Evolutionary conservation across 2,329 filamentous ascomycete species (phyloP).

Genomic region (Beauveria asiatica): DNA sequence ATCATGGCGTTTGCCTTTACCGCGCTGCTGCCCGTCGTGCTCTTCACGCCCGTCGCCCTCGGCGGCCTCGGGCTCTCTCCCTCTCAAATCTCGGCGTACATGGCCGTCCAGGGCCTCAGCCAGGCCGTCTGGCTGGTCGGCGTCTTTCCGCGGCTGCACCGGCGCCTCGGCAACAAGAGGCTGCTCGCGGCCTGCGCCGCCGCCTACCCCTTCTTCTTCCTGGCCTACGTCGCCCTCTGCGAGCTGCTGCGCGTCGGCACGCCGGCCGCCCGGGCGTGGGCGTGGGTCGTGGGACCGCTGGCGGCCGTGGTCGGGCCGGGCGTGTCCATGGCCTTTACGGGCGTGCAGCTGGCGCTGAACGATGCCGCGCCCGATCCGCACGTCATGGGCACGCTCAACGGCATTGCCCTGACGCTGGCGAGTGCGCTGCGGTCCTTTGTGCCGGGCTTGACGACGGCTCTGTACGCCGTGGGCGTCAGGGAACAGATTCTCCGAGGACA

Average conservation of each 20-base stretch:
- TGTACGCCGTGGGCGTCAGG: conserved; percentile 60
- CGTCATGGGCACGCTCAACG: conserved; percentile 64
- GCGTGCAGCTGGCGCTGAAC: conserved; percentile 64
- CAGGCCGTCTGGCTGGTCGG: conserved; percentile 67
- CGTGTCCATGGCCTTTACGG: conserved; percentile 62
- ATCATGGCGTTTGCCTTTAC: conserved; percentile 65
- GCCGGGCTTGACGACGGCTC: conserved; percentile 55
- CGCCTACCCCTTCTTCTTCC: conserved; percentile 57
- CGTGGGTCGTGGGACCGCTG: conserved; percentile 43
- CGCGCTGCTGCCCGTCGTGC: conserved; percentile 59
- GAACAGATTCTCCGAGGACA: conserved; percentile 56
- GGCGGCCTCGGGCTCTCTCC: conserved; percentile 60
- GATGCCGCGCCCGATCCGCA: conserved; percentile 58
- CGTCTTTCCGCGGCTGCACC: conserved; percentile 60
- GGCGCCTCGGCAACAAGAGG: conserved; percentile 55
- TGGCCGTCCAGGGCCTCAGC: conserved; percentile 54
- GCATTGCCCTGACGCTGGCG: conserved; percentile 45
- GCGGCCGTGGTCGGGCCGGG: conserved; percentile 48
- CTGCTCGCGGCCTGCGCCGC: conserved; percentile 48
- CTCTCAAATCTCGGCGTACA: conserved; percentile 55
- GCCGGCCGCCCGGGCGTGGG: conserved; percentile 29
- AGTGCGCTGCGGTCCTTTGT: conserved; percentile 57
- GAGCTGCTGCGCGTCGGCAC: conserved; percentile 31
- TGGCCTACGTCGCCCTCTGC: conserved; percentile 47
- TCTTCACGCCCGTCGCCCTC: conserved; percentile 51